A percentile compares a stretch with the other conserved stretches of the same genome.
Conservation (phyloP, 1,139 yeast genomes). For the Blastobotrys serpentis region DNA sequence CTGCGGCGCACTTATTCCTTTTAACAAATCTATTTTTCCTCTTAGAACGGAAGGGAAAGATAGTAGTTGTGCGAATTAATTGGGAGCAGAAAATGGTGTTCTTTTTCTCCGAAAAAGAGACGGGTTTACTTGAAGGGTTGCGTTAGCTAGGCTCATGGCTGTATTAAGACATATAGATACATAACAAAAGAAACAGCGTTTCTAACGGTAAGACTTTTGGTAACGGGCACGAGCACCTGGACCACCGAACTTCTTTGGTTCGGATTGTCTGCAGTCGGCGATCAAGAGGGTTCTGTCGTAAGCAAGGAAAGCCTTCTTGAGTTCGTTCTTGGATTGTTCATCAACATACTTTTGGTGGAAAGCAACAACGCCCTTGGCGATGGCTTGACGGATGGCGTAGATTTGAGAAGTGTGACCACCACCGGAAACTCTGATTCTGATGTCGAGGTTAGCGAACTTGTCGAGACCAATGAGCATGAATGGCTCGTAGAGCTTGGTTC, state of each 20-base stretch:
- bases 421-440: slow-evolving; percentile 98
- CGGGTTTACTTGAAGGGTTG: neutral
- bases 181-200: slow-evolving; percentile 29
- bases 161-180: slow-evolving; percentile 11
- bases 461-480: slow-evolving; percentile 97
- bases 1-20: too few species aligned
- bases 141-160: slow-evolving; percentile 10
- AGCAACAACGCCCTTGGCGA: slow-evolving; percentile 99
- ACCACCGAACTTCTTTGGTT: slow-evolving; percentile 99
- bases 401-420: slow-evolving; percentile 99
- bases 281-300: slow-evolving; percentile 99
- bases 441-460: slow-evolving; percentile 97
- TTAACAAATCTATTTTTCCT: too few species aligned
- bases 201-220: slow-evolving; percentile 99
- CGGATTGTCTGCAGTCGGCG: slow-evolving; percentile 99
- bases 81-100: neutral
- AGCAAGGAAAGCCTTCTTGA: slow-evolving; percentile 94
- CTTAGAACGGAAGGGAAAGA: too few species aligned
- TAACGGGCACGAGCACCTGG: slow-evolving; percentile 99
- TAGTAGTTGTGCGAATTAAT: too few species aligned
- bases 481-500: slow-evolving; percentile 99
- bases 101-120: neutral
- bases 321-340: slow-evolving; percentile 99
- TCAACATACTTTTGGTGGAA: slow-evolving; percentile 99
- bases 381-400: slow-evolving; percentile 99